These are phyloP conservation scores for Kwoniella sp. DNA, from an alignment of 768 basidiomycete genomes.

Conservation along the genomic window DNA sequence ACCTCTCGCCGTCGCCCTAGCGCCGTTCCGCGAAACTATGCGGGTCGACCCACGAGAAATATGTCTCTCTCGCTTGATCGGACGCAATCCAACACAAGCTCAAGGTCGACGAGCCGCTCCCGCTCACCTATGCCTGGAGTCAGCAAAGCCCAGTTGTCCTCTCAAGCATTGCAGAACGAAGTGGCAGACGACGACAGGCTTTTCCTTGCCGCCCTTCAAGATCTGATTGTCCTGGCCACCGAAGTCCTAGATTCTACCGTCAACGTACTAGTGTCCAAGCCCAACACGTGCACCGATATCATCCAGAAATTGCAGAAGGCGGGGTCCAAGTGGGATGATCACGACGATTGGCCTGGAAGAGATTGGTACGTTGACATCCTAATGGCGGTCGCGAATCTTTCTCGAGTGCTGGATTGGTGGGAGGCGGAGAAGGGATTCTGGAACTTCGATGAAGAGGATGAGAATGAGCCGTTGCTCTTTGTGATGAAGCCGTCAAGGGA, in stretches of 20 bases:
- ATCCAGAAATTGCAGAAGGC: conserved; percentile 89
- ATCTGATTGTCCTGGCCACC: conserved; percentile 87
- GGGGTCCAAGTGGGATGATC: conserved; percentile 94
- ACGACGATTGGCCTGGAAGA: conserved; percentile 95
- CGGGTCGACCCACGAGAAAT: conserved; percentile 48
- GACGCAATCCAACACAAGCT: conserved; percentile 58
- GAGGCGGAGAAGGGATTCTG: conserved; percentile 99
- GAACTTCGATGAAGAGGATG: conserved; percentile 84
- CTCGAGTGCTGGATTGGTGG: conserved; percentile 99
- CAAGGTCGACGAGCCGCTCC: conserved; percentile 91
- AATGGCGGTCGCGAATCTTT: conserved; percentile 90
- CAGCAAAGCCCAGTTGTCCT: conserved; percentile 30
- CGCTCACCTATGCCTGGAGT: conserved; percentile 82
- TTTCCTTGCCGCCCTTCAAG: conserved; percentile 85
- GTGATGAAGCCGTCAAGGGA: conserved; percentile 81
- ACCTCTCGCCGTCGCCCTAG: conserved; percentile 42
- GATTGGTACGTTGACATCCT: conserved; percentile 98
- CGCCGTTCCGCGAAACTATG: conserved; percentile 29
- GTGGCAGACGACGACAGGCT: conserved; percentile 35
- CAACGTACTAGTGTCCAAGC: conserved; percentile 77
- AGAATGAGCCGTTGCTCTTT: conserved; percentile 87
- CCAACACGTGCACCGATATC: conserved; percentile 79
- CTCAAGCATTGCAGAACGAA: conserved; percentile 9
- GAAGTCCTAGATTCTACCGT: conserved; percentile 90
- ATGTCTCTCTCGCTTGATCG: conserved; percentile 38